Evolutionary conservation across 2,329 filamentous ascomycete species (phyloP).

Genomic region (Fusarium goolgardi): DNA sequence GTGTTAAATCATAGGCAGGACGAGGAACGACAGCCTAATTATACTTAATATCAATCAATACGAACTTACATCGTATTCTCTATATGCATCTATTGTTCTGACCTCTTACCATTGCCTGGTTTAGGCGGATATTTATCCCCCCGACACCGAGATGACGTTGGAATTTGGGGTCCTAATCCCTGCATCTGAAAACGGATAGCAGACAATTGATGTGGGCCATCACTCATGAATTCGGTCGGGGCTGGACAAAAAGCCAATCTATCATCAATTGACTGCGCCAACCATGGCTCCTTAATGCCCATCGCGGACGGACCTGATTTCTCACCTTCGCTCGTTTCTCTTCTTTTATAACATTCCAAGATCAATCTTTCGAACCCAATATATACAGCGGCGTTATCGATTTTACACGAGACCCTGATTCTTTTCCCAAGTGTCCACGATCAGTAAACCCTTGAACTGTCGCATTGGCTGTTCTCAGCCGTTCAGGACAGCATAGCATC

Average conservation of each 20-base stretch:
- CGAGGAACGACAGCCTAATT: neutral
- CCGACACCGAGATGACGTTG: slow-evolving; percentile 47
- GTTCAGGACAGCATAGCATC: neutral
- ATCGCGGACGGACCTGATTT: slow-evolving; percentile 15
- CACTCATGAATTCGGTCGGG: slow-evolving; percentile 37
- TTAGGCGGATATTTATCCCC: slow-evolving; percentile 38
- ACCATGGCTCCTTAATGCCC: slow-evolving; percentile 30
- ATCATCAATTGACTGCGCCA: slow-evolving; percentile 33
- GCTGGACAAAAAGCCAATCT: slow-evolving; percentile 42
- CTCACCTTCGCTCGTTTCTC: slow-evolving; percentile 34
- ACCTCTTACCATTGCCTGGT: neutral
- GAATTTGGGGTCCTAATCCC: slow-evolving; percentile 33
- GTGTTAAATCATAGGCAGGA: too few relatives aligned
- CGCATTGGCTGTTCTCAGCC: slow-evolving; percentile 15
- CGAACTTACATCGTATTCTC: slow-evolving; percentile 22
- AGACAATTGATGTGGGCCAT: slow-evolving; percentile 38
- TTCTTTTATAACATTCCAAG: neutral
- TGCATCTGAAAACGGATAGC: slow-evolving; percentile 29
- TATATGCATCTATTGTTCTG: neutral
- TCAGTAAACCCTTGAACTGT: slow-evolving; percentile 8
- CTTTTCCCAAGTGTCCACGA: slow-evolving; percentile 14
- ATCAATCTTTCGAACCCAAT: neutral
- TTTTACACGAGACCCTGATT: slow-evolving; percentile 26
- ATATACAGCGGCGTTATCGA: slow-evolving; percentile 14
- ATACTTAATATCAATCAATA: neutral